These are phyloP conservation scores for Letharia columbiana DNA, from an alignment of 495 filamentous ascomycete species.

Conservation along the genomic window DNA sequence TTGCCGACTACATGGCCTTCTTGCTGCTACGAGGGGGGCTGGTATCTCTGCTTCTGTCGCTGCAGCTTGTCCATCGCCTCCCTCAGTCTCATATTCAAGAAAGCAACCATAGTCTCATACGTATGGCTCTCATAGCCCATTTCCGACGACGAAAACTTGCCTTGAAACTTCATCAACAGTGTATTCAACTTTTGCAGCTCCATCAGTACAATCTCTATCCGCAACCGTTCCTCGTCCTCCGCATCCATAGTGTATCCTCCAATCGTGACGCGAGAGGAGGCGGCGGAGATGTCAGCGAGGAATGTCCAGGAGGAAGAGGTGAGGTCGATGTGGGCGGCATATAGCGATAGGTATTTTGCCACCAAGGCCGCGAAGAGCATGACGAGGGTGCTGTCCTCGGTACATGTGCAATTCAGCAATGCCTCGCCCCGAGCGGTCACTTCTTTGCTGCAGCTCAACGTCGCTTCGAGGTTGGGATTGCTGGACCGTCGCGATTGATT, in stretches of 20 bases:
- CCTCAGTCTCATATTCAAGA: background rate
- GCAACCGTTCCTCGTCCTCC: conserved; percentile 7
- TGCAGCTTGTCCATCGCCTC: conserved; percentile 6
- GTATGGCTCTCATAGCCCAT: background rate
- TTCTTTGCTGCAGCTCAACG: conserved; percentile 9
- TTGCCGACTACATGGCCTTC: no score
- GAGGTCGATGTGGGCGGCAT: conserved; percentile 2
- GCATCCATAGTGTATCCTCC: conserved; percentile 12
- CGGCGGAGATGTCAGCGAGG: background rate
- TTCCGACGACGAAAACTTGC: background rate
- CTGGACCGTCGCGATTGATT: background rate
- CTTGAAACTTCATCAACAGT: background rate
- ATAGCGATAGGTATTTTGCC: conserved; percentile 11
- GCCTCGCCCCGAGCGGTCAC: conserved; percentile 9
- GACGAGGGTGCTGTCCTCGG: conserved; percentile 7
- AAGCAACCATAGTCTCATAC: conserved; percentile 8
- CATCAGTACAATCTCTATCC: conserved; percentile 4
- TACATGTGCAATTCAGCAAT: conserved; percentile 8
- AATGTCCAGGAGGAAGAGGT: background rate
- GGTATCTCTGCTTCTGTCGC: conserved; percentile 5
- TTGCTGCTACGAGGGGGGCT: no score
- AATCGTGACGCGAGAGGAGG: conserved; percentile 5
- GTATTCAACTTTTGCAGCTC: conserved; percentile 9
- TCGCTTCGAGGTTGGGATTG: conserved; percentile 10
- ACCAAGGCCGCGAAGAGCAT: conserved; percentile 17